These are phyloP conservation scores for Martensiomyces pterosporus DNA, from an alignment of 192 early-diverging fungal genomes.

Conservation along the genomic window DNA sequence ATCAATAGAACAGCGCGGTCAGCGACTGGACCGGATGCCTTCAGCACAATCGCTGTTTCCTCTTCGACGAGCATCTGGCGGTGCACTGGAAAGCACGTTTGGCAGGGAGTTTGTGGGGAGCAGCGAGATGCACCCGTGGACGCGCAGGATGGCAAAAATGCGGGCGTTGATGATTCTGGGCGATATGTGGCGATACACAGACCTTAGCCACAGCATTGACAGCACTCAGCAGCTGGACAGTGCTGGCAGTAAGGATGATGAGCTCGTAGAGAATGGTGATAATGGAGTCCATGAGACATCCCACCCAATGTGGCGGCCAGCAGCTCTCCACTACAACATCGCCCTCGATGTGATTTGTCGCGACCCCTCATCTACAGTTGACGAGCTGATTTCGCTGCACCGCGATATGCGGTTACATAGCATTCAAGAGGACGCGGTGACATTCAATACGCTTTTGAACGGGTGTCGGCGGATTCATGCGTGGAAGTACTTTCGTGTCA, in stretches of 20 bases:
- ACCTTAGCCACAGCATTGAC: slow-evolving; percentile 3
- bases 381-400: slow-evolving; percentile 26
- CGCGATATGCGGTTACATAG: slow-evolving; percentile 25
- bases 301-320: slow-evolving; percentile 23
- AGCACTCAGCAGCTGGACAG: not conserved
- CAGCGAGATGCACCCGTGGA: slow-evolving; percentile 7
- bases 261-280: too few relatives aligned
- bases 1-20: not conserved
- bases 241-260: not conserved
- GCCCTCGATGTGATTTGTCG: slow-evolving; percentile 34
- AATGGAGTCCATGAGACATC: too few relatives aligned
- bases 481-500: slow-evolving; percentile 25
- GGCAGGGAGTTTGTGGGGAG: slow-evolving; percentile 8
- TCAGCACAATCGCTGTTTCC: slow-evolving; percentile 5
- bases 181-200: slow-evolving; percentile 41
- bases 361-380: slow-evolving; percentile 12
- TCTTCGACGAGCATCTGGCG: not conserved
- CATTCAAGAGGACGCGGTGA: slow-evolving; percentile 31
- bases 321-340: slow-evolving; percentile 33
- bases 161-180: slow-evolving; percentile 41
- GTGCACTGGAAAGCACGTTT: slow-evolving; percentile 4
- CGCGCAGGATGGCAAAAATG: slow-evolving; percentile 26
- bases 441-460: slow-evolving; percentile 45
- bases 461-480: slow-evolving; percentile 29
- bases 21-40: too few relatives aligned